Conservation (phyloP, 2,329 filamentous ascomycete genomes). For the Gyromitra esculenta region DNA sequence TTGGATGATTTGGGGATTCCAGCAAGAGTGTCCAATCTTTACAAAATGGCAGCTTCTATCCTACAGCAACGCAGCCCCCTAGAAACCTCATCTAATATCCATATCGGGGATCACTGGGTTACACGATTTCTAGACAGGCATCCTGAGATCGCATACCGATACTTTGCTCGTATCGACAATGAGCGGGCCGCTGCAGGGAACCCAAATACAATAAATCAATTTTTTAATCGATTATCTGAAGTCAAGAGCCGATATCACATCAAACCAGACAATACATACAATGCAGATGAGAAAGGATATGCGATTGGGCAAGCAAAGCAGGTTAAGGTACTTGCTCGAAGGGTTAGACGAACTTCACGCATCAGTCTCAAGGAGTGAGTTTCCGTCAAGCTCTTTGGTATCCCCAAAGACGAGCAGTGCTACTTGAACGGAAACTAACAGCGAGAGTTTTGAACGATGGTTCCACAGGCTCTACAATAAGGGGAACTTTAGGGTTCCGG, state of each 20-base stretch:
- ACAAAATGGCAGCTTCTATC: neutral
- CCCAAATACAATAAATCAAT: neutral
- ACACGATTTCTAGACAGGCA: neutral
- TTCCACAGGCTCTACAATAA: no score
- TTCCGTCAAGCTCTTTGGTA: no score
- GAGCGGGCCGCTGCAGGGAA: conserved; percentile 3
- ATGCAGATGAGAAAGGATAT: neutral
- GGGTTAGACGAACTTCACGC: neutral
- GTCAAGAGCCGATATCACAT: neutral
- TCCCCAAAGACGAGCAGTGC: no score
- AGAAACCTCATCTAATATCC: neutral
- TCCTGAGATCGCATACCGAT: neutral
- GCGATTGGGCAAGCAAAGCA: conserved; percentile 4
- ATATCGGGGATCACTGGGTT: neutral
- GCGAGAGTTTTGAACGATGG: no score
- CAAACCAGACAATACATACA: neutral
- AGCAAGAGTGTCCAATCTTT: conserved; percentile 1
- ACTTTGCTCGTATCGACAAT: neutral
- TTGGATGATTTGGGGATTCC: conserved; percentile 29
- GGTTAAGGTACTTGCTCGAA: neutral
- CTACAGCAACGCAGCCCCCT: neutral
- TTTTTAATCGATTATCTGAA: conserved; percentile 9
- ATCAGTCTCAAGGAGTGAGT: no score
- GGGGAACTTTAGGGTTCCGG: no score
- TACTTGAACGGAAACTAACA: no score